Percentiles rank a stretch among this genome's conserved stretches.
Evolutionary conservation across 1,284 basidiomycete species (phyloP).

Genomic region (Leccinum fuscescens): DNA sequence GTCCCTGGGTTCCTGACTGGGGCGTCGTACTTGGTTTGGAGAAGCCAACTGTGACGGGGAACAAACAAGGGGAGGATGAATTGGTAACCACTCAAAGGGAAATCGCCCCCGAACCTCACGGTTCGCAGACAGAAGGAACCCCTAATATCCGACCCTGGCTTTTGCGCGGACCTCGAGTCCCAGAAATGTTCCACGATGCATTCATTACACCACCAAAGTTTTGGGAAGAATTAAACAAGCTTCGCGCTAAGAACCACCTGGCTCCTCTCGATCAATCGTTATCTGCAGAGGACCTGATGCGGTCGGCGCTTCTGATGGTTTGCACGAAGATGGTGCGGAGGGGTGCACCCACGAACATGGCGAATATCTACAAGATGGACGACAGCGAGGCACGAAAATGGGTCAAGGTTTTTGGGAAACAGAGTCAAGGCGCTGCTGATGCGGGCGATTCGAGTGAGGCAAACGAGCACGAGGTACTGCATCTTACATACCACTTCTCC

Average conservation of each 20-base stretch:
- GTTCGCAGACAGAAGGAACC: slow-evolving; percentile 5
- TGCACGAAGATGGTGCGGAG: slow-evolving; percentile 57
- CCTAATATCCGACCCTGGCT: slow-evolving; percentile 54
- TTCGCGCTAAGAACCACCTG: slow-evolving; percentile 55
- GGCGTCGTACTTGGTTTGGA: slow-evolving; percentile 54
- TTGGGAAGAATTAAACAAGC: slow-evolving; percentile 53
- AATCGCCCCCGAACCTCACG: slow-evolving; percentile 10
- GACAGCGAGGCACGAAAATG: slow-evolving; percentile 35
- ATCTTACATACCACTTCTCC: background rate
- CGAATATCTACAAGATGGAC: slow-evolving; percentile 62
- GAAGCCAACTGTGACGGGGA: background rate
- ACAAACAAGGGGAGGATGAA: slow-evolving; percentile 33
- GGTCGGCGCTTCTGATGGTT: slow-evolving; percentile 64
- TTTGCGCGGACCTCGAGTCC: slow-evolving; percentile 53
- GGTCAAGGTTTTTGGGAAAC: slow-evolving; percentile 28
- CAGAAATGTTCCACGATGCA: slow-evolving; percentile 44
- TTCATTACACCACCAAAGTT: slow-evolving; percentile 46
- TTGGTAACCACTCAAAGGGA: slow-evolving; percentile 58
- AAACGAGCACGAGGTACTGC: slow-evolving; percentile 37
- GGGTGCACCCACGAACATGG: slow-evolving; percentile 72
- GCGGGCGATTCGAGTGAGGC: slow-evolving; percentile 39
- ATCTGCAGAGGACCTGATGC: slow-evolving; percentile 46
- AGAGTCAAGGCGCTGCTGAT: slow-evolving; percentile 14
- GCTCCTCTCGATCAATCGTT: slow-evolving; percentile 36
- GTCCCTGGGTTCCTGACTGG: slow-evolving; percentile 81